Base-by-base conservation (phyloP, 1,284 basidiomycete genomes). In the Rhodotorula sp. region DNA sequence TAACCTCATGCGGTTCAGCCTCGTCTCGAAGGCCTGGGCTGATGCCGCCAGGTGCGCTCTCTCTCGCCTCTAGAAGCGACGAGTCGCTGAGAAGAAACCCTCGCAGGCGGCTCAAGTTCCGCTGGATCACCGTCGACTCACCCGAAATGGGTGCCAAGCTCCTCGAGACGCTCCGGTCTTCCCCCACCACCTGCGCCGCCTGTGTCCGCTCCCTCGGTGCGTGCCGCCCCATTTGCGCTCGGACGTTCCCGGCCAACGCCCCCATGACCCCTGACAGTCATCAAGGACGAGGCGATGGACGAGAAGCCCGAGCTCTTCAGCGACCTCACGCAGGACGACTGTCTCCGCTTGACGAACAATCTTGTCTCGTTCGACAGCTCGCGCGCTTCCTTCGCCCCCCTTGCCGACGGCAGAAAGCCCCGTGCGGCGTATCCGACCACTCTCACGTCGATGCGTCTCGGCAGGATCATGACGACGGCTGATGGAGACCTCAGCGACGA, bases 311-410 rank as follows among this genome's bases (percentile, higher is more conserved):
- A 32, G 8, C 5, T n/a, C n/a, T 67, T 73, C 65, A 54, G 50
- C 61, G 67, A 73, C 41, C 34, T 64, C 37, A 10, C 29, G 19
- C 64, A 61, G 22, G 67, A 69, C 67, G 69, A 66, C 36, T 57
- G 71, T 25, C 17, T 74, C 34, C 69, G 67, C 12, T 48, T 66
- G 41, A n/a, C 36, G 9, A 29, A 53, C 29, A 53, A 48, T 34
- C 58, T 67, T 27, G 29, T 44, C 34, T 9, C 13, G 5, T 63
- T 71, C 64, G 72, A 74, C 57, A 54, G 53, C 53, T 2, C 32
- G 5, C 53, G 32, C 32, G 56, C 56, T 19, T 0, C 27, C 5
- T 22, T 58, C 29, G 39, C 55, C 1, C 41, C 60, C 0, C 54
- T 59, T 25, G 9, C 29, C 22, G 58, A 57, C 36, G 64, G 67